Evolutionary conservation across 805 yeast species (phyloP).

Genomic region (Hanseniaspora clermontiae): DNA sequence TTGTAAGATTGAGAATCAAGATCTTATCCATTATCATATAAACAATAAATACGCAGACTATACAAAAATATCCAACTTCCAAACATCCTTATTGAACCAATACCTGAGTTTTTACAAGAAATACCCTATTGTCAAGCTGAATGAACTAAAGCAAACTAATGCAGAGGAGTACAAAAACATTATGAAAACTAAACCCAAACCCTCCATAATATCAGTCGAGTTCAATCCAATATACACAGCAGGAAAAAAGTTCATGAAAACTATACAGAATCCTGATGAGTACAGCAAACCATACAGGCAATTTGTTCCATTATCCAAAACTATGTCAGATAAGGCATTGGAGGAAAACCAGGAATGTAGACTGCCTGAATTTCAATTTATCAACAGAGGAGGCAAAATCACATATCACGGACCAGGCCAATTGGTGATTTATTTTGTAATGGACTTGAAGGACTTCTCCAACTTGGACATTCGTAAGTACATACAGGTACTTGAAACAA

Average conservation of each 20-base stretch:
- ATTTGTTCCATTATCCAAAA: not conserved
- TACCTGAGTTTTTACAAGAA: conserved; percentile 21
- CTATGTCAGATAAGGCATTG: conserved; percentile 21
- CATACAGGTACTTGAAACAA: conserved; percentile 14
- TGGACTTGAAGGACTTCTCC: conserved; percentile 52
- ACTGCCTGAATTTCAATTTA: conserved; percentile 49
- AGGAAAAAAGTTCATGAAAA: conserved; percentile 66
- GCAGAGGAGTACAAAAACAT: conserved; percentile 37
- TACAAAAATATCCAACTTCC: not conserved
- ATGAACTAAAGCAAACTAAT: conserved; percentile 31
- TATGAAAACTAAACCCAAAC: conserved; percentile 41
- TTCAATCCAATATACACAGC: conserved; percentile 81
- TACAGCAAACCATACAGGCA: conserved; percentile 6
- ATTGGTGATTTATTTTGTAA: conserved; percentile 66
- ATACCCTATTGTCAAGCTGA: conserved; percentile 29
- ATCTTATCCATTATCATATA: conserved; percentile 4
- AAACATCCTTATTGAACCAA: not conserved
- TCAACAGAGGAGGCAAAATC: conserved; percentile 87
- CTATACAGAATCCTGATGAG: conserved; percentile 26
- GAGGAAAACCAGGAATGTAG: conserved; percentile 15
- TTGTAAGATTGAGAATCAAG: not conserved
- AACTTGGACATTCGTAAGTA: conserved; percentile 25
- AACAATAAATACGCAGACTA: conserved; percentile 6
- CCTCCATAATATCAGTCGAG: conserved; percentile 69
- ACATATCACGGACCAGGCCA: conserved; percentile 98